Conservation (phyloP, 371 early-diverging fungal species). For the Rozella allomycis region DNA sequence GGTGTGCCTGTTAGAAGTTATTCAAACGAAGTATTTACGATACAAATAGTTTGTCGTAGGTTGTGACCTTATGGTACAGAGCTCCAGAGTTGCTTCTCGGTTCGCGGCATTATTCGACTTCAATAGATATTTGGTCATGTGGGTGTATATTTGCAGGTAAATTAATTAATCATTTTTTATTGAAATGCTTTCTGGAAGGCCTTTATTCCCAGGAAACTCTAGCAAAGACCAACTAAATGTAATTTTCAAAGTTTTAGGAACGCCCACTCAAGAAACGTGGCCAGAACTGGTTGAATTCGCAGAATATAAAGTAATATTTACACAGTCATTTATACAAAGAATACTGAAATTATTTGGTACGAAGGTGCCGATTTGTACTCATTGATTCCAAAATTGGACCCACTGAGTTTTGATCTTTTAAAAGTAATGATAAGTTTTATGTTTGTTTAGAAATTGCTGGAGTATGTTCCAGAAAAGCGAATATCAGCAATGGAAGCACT, state of each 20-base stretch:
- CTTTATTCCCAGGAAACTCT: slow-evolving; percentile 85
- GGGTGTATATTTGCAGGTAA: slow-evolving; percentile 23
- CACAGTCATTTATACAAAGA: no score
- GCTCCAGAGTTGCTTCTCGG: slow-evolving; percentile 89
- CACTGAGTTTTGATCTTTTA: no score
- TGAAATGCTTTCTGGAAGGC: slow-evolving; percentile 60
- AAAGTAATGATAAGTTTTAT: no score
- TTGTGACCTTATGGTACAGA: slow-evolving; percentile 95
- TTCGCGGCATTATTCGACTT: slow-evolving; percentile 68
- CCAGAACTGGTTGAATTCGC: no score
- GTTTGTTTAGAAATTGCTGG: slow-evolving; percentile 62
- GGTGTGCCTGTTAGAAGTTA: not conserved
- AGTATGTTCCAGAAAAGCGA: slow-evolving; percentile 74
- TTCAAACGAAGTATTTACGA: not conserved
- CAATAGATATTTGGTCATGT: slow-evolving; percentile 42
- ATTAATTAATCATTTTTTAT: slow-evolving; percentile 4
- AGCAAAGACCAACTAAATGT: slow-evolving; percentile 66
- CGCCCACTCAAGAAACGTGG: slow-evolving; percentile 27
- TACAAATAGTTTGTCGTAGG: no score
- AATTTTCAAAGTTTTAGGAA: slow-evolving; percentile 73
- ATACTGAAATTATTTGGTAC: no score
- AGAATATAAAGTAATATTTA: no score
- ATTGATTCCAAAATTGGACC: no score
- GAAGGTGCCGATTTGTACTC: no score
- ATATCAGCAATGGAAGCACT: slow-evolving; percentile 74